Percentiles rank a stretch among this genome's conserved stretches.
phyloP scores from a whole-genome alignment of 2,329 filamentous ascomycete genomes.

The Graphilbum fragrans region DNA sequence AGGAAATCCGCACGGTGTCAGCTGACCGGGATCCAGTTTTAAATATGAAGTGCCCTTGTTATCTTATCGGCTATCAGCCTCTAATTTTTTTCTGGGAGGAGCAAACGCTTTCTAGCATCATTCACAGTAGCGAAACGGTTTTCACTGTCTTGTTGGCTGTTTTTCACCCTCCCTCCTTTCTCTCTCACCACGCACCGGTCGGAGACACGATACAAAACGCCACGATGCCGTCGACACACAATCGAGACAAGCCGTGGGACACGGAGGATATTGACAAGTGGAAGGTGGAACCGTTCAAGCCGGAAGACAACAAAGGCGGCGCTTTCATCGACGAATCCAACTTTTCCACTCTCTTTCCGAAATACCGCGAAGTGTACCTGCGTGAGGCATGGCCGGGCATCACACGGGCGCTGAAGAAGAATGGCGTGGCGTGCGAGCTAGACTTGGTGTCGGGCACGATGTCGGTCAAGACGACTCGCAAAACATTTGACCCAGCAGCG shows the following conservation, averaged over 20 bases:
- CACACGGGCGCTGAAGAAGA: conserved; percentile 75
- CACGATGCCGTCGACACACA: conserved; percentile 75
- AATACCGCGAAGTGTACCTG: conserved; percentile 90
- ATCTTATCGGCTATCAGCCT: conserved; percentile 2
- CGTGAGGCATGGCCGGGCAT: conserved; percentile 89
- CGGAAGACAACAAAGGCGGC: conserved; percentile 73
- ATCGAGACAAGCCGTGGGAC: conserved; percentile 88
- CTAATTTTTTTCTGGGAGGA: conserved; percentile 1
- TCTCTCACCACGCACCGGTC: too few species aligned
- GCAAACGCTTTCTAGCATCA: too few species aligned
- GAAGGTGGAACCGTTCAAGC: conserved; percentile 80
- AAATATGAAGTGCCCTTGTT: not conserved
- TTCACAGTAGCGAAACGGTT: too few species aligned
- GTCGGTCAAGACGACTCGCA: conserved; percentile 89
- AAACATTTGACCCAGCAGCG: conserved; percentile 82
- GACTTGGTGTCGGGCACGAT: conserved; percentile 94
- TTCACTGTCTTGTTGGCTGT: not conserved
- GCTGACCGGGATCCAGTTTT: not conserved
- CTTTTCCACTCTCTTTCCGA: conserved; percentile 80
- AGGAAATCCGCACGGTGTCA: not conserved
- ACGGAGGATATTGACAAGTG: conserved; percentile 96
- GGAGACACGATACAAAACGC: too few species aligned
- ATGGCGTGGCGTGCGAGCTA: conserved; percentile 79
- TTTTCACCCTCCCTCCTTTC: too few species aligned
- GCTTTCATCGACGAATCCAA: conserved; percentile 88